phyloP scores from a whole-genome alignment of 768 basidiomycete species.

The Suillus ampliporus region DNA sequence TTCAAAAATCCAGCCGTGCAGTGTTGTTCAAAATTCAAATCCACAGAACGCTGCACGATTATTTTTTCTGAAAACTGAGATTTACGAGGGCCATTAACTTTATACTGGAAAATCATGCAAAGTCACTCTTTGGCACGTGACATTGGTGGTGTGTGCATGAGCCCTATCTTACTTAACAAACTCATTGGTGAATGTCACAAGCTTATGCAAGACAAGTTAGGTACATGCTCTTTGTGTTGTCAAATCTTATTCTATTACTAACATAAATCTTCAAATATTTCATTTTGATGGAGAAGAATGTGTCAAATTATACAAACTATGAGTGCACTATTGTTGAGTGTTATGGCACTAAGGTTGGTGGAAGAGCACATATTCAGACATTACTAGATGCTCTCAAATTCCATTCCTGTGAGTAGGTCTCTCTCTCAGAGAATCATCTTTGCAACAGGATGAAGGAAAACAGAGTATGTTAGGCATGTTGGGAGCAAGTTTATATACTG shows the following conservation, averaged over 20 bases:
- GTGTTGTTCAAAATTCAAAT: too few species aligned
- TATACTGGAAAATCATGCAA: too few species aligned
- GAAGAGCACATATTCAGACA: slow-evolving; percentile 5
- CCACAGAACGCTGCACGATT: too few species aligned
- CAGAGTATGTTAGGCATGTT: slow-evolving; percentile 5
- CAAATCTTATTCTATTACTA: not conserved
- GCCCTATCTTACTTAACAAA: slow-evolving; percentile 14
- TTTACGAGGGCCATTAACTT: too few species aligned
- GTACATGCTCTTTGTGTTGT: not conserved
- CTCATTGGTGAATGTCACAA: slow-evolving; percentile 11
- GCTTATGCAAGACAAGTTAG: slow-evolving; percentile 11
- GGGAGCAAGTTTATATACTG: slow-evolving; percentile 11
- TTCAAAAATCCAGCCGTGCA: too few species aligned
- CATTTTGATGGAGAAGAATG: not conserved
- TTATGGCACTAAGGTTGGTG: slow-evolving; percentile 4
- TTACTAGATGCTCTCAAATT: slow-evolving; percentile 4
- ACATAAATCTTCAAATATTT: not conserved
- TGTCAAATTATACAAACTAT: slow-evolving; percentile 5
- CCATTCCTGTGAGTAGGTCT: slow-evolving; percentile 7
- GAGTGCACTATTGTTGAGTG: not conserved
- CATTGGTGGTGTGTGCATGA: too few species aligned
- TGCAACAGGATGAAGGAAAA: not conserved
- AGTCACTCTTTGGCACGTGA: too few species aligned
- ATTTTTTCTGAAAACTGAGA: too few species aligned
- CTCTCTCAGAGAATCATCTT: slow-evolving; percentile 6